phyloP scores from a whole-genome alignment of 2,329 filamentous ascomycete genomes.

The Fusarium mundagurra region DNA sequence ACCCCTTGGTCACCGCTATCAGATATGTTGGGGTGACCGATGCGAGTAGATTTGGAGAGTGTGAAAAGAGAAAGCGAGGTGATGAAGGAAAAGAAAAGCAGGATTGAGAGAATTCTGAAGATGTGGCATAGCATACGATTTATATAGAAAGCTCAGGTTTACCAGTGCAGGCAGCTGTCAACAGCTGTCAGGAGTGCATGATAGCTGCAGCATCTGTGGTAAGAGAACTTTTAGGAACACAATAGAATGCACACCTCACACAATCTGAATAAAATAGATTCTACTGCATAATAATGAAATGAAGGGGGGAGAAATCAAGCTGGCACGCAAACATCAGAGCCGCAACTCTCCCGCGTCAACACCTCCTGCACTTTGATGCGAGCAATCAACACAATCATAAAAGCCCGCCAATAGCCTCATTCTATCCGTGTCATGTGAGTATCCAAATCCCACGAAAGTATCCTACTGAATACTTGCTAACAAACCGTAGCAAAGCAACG shows the following conservation, averaged over 20 bases:
- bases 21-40: neutral
- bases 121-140: neutral
- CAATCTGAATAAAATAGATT: neutral
- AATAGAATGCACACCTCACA: accelerated
- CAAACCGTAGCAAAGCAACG: neutral
- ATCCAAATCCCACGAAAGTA: neutral
- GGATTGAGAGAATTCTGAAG: neutral
- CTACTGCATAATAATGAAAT: neutral
- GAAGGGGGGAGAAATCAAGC: neutral
- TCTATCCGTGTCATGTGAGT: neutral
- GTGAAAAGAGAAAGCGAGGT: neutral
- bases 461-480: neutral
- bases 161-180: neutral
- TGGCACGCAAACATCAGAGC: neutral
- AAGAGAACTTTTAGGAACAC: neutral
- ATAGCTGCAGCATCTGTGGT: neutral
- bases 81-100: neutral
- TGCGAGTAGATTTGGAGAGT: neutral
- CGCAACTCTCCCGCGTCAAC: neutral
- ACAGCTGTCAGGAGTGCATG: neutral
- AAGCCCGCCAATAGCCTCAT: neutral
- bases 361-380: neutral
- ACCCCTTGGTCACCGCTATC: neutral
- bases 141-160: neutral
- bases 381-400: neutral